Conservation (phyloP, 495 filamentous ascomycete genomes). For the Extremus antarcticus region DNA sequence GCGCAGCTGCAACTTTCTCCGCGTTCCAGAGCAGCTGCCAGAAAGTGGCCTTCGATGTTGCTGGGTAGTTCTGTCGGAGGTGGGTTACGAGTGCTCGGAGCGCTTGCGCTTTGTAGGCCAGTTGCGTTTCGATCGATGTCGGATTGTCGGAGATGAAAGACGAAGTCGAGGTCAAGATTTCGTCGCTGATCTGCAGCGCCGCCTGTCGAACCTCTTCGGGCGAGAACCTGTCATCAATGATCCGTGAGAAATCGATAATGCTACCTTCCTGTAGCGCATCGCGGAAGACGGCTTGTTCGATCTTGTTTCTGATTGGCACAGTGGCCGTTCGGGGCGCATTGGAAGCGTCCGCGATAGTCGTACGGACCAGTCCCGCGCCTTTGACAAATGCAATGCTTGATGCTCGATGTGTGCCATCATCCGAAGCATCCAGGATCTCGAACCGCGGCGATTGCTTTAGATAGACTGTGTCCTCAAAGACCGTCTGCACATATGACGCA, state of each 20-base stretch:
- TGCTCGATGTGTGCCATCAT: constrained; percentile 40
- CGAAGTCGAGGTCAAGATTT: constrained; percentile 66
- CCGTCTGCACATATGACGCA: constrained; percentile 46
- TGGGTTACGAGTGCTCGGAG: constrained; percentile 60
- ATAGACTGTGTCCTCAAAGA: constrained; percentile 76
- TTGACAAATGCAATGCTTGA: constrained; percentile 63
- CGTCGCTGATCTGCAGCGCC: constrained; percentile 65
- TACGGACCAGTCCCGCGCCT: constrained; percentile 67
- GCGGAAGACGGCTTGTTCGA: constrained; percentile 92
- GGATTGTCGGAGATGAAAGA: constrained; percentile 58
- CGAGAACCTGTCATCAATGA: constrained; percentile 51
- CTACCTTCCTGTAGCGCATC: constrained; percentile 64
- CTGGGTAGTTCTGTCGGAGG: constrained; percentile 44
- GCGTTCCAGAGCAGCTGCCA: constrained; percentile 85
- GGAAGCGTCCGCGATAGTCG: constrained; percentile 44
- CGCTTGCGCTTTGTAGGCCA: constrained; percentile 56
- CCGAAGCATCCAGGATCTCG: constrained; percentile 44
- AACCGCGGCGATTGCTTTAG: constrained; percentile 55
- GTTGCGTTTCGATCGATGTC: constrained; percentile 68
- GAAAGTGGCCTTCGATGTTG: constrained; percentile 48
- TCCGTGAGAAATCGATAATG: constrained; percentile 63
- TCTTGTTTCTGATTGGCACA: constrained; percentile 71
- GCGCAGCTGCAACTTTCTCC: constrained; percentile 80
- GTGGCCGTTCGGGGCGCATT: constrained; percentile 31
- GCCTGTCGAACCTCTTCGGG: constrained; percentile 63